A percentile compares a stretch with the other conserved stretches of the same genome.
Conservation (phyloP, 805 yeast genomes). For the Blastobotrys terrestris region DNA sequence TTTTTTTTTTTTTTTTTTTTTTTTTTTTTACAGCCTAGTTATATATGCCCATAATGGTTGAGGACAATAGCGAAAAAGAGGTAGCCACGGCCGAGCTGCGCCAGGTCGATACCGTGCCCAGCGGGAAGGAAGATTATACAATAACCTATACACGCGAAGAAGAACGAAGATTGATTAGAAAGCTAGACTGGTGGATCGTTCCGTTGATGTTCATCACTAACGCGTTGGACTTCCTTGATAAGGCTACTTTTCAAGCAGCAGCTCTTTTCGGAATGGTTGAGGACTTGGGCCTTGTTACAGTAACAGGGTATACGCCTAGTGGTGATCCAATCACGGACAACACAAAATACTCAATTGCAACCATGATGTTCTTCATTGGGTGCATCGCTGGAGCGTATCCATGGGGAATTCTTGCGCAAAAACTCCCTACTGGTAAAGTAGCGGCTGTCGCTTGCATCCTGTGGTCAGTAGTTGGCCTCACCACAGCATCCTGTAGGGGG, state of each 20-base stretch:
- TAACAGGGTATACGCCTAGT: constrained; percentile 10
- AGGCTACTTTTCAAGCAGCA: constrained; percentile 50
- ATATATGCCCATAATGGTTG: background rate
- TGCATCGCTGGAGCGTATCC: constrained; percentile 32
- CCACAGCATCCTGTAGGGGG: constrained; percentile 41
- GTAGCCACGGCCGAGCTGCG: background rate
- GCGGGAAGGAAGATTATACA: constrained; percentile 9
- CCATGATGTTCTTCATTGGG: constrained; percentile 43
- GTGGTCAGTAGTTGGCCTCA: constrained; percentile 33
- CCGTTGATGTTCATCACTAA: constrained; percentile 52
- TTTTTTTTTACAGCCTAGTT: too few species aligned
- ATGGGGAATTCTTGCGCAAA: constrained; percentile 9
- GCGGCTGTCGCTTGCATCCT: constrained; percentile 31
- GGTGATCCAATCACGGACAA: constrained; percentile 13
- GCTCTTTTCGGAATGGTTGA: constrained; percentile 45
- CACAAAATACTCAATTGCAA: constrained; percentile 42
- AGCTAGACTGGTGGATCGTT: constrained; percentile 48
- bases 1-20: too few species aligned
- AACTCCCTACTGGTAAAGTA: constrained; percentile 24
- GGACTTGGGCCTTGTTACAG: constrained; percentile 44
- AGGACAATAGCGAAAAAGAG: background rate
- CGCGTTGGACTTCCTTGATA: constrained; percentile 49
- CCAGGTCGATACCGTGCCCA: background rate
- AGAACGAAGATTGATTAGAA: constrained; percentile 37
- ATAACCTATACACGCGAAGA: constrained; percentile 22